A percentile compares a stretch with the other conserved stretches of the same genome.
These are phyloP conservation scores for Paramecium biaurelia DNA, from an alignment of 73 alveolate genomes.

Conservation along the genomic window DNA sequence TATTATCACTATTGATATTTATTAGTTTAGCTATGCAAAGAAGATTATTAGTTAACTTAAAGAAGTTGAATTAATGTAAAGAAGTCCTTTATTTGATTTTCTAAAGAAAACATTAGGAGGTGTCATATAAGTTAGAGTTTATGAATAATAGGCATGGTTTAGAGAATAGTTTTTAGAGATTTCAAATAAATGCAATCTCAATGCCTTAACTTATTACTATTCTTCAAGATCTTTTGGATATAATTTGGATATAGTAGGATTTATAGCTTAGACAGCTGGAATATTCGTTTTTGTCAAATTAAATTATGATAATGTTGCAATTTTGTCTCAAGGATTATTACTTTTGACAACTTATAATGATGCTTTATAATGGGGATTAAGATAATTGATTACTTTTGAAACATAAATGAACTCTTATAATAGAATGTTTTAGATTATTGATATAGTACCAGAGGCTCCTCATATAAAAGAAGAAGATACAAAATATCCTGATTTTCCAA, in stretches of 20 bases:
- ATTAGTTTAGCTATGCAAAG: neutral
- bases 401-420: slow-evolving; percentile 12
- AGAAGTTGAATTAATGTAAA: slow-evolving; percentile 29
- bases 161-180: slow-evolving; percentile 17
- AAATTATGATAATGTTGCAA: neutral
- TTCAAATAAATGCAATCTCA: neutral
- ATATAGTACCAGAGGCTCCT: neutral
- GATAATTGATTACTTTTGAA: slow-evolving; percentile 7
- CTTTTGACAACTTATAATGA: slow-evolving; percentile 22
- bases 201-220: neutral
- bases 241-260: slow-evolving; percentile 5
- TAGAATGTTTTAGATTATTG: slow-evolving; percentile 20
- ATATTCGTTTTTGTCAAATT: neutral
- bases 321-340: neutral
- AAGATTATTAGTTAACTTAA: neutral
- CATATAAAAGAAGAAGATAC: neutral
- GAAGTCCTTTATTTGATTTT: slow-evolving; percentile 52
- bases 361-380: slow-evolving; percentile 3
- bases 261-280: neutral
- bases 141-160: neutral
- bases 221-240: neutral
- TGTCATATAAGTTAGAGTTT: slow-evolving; percentile 47
- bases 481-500: neutral
- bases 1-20: neutral
- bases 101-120: slow-evolving; percentile 52